Evolutionary conservation across 495 filamentous ascomycete species (phyloP).

Genomic region (Talaromyces thailandensis): DNA sequence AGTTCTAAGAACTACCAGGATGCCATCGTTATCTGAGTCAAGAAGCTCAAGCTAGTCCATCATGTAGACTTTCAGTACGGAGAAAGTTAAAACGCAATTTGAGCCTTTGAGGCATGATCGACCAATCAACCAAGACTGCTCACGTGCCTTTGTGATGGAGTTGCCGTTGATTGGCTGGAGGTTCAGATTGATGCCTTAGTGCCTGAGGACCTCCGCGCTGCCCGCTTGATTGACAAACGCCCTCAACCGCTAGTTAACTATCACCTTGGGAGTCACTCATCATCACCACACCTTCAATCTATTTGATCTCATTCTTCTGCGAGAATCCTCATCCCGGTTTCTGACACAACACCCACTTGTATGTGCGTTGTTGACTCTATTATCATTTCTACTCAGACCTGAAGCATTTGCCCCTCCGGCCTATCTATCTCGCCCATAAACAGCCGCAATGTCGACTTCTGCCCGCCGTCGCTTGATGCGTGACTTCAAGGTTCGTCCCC

Average conservation of each 20-base stretch:
- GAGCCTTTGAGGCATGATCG: not conserved
- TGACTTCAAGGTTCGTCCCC: constrained; percentile 80
- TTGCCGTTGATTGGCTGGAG: not conserved
- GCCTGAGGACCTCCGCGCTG: not conserved
- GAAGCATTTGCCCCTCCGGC: not conserved
- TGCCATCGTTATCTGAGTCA: not conserved
- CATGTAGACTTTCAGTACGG: not conserved
- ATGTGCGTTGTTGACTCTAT: not conserved
- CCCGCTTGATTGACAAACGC: not conserved
- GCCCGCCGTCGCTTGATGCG: constrained; percentile 93
- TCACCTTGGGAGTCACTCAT: not conserved
- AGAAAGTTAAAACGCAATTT: not conserved
- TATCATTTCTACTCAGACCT: not conserved
- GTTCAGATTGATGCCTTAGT: not conserved
- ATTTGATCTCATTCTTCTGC: not conserved
- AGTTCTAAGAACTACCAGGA: not conserved
- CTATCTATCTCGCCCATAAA: not conserved
- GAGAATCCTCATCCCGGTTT: not conserved
- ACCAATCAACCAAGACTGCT: not conserved
- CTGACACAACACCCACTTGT: not conserved
- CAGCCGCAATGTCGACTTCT: constrained; percentile 71
- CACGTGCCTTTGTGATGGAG: not conserved
- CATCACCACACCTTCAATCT: not conserved
- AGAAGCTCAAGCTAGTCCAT: not conserved
- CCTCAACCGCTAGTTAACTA: not conserved